Evolutionary conservation across 768 basidiomycete genomes (phyloP).

Genomic region (Neoboletus magnificus): DNA sequence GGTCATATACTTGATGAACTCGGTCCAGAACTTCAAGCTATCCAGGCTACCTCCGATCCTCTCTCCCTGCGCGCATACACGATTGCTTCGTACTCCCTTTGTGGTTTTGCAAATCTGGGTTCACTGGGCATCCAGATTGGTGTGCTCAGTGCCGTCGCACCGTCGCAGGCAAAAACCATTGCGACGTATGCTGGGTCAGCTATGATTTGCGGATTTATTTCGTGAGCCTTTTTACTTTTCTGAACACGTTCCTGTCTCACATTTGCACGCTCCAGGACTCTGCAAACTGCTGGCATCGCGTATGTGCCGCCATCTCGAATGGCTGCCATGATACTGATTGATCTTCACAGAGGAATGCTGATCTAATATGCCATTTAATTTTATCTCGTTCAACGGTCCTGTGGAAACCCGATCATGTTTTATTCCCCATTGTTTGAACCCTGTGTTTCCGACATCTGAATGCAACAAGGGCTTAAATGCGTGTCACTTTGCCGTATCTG

Average conservation of each 20-base stretch:
- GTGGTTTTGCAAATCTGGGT: slow-evolving; percentile 87
- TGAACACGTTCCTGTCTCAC: neutral
- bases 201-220: slow-evolving; percentile 68
- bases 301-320: slow-evolving; percentile 30
- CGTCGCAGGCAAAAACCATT: slow-evolving; percentile 66
- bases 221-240: slow-evolving; percentile 25
- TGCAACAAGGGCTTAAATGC: neutral
- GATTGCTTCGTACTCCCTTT: slow-evolving; percentile 83
- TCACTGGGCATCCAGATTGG: slow-evolving; percentile 86
- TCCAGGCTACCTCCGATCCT: slow-evolving; percentile 49
- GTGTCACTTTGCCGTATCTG: neutral
- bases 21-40: slow-evolving; percentile 35
- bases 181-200: slow-evolving; percentile 65
- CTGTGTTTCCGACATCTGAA: neutral
- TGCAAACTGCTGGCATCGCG: slow-evolving; percentile 60
- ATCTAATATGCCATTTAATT: slow-evolving; percentile 36
- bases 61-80: slow-evolving; percentile 73
- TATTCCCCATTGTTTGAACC: neutral
- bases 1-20: neutral
- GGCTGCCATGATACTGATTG: slow-evolving; percentile 3
- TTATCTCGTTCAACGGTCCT: neutral
- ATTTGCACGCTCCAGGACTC: slow-evolving; percentile 31
- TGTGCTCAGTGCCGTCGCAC: slow-evolving; percentile 67
- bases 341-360: slow-evolving; percentile 43
- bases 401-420: neutral